phyloP scores from a whole-genome alignment of 2,329 filamentous ascomycete species.

The Aspergillus melleus region DNA sequence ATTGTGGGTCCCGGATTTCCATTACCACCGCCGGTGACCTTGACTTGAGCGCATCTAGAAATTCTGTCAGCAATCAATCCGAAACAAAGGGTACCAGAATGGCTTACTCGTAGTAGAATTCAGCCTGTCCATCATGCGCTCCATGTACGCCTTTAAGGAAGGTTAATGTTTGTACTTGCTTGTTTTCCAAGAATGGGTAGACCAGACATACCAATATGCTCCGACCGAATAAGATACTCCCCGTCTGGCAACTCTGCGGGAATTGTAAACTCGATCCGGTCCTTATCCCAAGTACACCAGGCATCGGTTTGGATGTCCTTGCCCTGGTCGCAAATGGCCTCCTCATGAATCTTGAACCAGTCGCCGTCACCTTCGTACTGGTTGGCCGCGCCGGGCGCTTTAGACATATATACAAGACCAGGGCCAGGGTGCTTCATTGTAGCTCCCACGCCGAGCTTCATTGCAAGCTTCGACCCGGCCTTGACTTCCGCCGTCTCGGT shows the following conservation, averaged over 20 bases:
- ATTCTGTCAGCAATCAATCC: no score
- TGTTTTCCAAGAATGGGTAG: no score
- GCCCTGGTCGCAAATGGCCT: neutral
- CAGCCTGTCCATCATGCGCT: neutral
- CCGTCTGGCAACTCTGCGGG: neutral
- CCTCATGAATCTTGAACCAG: conserved; percentile 10
- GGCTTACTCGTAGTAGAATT: neutral
- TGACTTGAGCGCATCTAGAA: neutral
- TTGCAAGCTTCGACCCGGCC: conserved; percentile 16
- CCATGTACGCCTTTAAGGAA: neutral
- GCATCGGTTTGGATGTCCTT: neutral
- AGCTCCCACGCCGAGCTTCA: conserved; percentile 21
- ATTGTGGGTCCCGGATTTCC: conserved; percentile 11
- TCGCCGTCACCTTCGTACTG: conserved; percentile 16
- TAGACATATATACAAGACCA: conserved; percentile 24
- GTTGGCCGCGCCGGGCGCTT: conserved; percentile 15
- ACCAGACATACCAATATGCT: neutral
- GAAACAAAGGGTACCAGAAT: no score
- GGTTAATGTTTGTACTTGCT: neutral
- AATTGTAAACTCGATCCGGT: neutral
- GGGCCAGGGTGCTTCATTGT: conserved; percentile 21
- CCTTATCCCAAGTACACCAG: neutral
- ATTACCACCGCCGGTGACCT: neutral
- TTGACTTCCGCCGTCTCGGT: conserved; percentile 13
- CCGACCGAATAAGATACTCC: neutral